Evolutionary conservation across 1,139 yeast genomes (phyloP), one percentile per base, ranked within the genome.

Genomic region (Candida albicans): DNA sequence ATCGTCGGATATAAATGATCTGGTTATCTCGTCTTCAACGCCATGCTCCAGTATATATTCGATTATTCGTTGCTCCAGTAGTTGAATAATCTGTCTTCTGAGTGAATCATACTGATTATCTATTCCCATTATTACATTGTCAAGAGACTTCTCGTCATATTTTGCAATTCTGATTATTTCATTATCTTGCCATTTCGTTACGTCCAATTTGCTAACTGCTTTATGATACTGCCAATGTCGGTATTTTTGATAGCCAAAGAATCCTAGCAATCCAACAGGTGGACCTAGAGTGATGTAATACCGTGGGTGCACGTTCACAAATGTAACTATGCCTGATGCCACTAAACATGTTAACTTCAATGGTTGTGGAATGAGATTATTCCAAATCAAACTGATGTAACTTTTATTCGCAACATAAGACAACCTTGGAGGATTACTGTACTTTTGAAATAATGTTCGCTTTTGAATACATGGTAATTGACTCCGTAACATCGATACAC

Each of bases 81-180:
- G 30, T 12, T 64, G 62, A 3, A 64, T 41, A 3, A 70, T 48
- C 45, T 72, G 71, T 10, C 47, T 38, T 40, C 56, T 61, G 45
- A 71, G 65, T 42, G 64, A 63, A 45, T 70, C 75, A 50, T 56
- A 72, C 49, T 68, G 68, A 48, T 57, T 68, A 10, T 73, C 75
- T 25, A 72, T 59, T 2, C 73, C 75, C n/a, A 55, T 46, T 10
- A 64, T 28, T 4, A 67, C 69, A 46, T 66, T 64, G 25, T 56
- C 52, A 9, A 69, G 43, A 33, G 56, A 61, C 10, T 62, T 48
- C 46, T 70, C 76, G 46, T 72, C 71, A 51, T 73, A 73, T 29
- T 54, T 53, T 13, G 53, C 52, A 26, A 72, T 53, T 8, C 54
- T 48, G 3, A 69, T 53, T n/a, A 43, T 52, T 27, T 52, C 52